Percentiles rank a stretch among this genome's conserved stretches.
phyloP scores from a whole-genome alignment of 192 early-diverging fungal genomes.

The Dissophora ornata region DNA sequence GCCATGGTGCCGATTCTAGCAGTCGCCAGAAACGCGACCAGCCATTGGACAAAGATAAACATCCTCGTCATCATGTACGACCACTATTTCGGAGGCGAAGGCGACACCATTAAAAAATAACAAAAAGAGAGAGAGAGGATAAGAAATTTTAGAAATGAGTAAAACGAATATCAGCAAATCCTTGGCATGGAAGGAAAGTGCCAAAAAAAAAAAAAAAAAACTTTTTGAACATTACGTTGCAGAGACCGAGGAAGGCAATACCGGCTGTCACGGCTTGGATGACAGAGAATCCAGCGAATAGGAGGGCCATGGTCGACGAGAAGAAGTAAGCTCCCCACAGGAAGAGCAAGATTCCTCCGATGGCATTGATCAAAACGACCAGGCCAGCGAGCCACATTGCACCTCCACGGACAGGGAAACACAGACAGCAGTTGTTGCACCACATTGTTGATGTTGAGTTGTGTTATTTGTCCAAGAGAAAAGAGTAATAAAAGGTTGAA shows the following conservation, averaged over 20 bases:
- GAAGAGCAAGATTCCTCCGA: slow-evolving; percentile 40
- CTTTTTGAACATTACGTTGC: slow-evolving; percentile 21
- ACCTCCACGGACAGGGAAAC: slow-evolving; percentile 50
- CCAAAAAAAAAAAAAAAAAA: background rate
- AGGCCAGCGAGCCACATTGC: slow-evolving; percentile 42
- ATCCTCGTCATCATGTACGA: slow-evolving; percentile 54
- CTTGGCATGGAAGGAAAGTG: too few relatives aligned
- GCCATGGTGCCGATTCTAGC: slow-evolving; percentile 49
- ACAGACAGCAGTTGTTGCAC: slow-evolving; percentile 55
- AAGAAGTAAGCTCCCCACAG: slow-evolving; percentile 51
- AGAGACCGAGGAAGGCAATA: slow-evolving; percentile 41
- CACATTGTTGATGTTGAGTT: slow-evolving; percentile 26
- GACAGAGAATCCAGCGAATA: slow-evolving; percentile 46
- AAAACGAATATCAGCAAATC: too few relatives aligned
- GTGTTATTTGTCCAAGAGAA: background rate
- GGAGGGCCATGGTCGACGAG: slow-evolving; percentile 35
- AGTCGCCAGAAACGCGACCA: slow-evolving; percentile 30
- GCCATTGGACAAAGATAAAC: slow-evolving; percentile 42
- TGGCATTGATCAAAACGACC: slow-evolving; percentile 27
- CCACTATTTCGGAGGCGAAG: slow-evolving; percentile 16
- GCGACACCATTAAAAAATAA: too few relatives aligned
- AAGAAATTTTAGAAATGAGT: too few relatives aligned
- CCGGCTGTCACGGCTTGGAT: slow-evolving; percentile 37
- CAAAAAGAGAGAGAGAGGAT: background rate
- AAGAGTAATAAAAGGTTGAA: background rate